Evolutionary conservation across 2,329 filamentous ascomycete species (phyloP), one percentile per base, ranked within the genome.

Genomic region (Bipolaris zeicola): DNA sequence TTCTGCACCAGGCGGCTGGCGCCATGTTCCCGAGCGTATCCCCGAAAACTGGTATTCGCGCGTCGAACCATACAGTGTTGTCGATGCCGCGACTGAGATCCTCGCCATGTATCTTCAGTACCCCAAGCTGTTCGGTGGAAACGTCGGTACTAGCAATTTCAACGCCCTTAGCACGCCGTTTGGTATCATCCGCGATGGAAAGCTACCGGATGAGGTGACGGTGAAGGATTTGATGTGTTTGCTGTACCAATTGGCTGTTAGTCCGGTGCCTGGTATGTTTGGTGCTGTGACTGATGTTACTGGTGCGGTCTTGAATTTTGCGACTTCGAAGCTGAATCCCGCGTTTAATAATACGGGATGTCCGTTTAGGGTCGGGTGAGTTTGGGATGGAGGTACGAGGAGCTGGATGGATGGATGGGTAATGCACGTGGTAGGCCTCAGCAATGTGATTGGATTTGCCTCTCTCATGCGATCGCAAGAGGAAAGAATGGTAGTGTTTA

Each of bases 51-150:
- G 78, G 77, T 71, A 65, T 51, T 78, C 67, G 47, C 65, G 71
- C 37, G 57, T 60, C 6, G 33, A 58, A 7, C 63, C 68, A 0
- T 80, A 79, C 70, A 68, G 67, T 42, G 72, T 72, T 64, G 50
- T 45, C 11, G 73, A 76, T 33, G 75, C 79, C 6, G 71, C 70
- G 6, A 47, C 20, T 5, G 72, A 81, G 65, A 80, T 81, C 39
- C 55, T 79, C 2, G 64, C 66, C 1, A 72, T 76, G 71, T 81
- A 81, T 56, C 57, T 76, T 18, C 62, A 73, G 59, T 70, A 78
- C 52, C 79, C 80, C 3, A 78, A 80, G 10, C 66, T 77, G 0
- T 80, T 81, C 48, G 79, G 79, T 36, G 78, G 79, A 37, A 77
- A 76, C 36, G 75, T 75, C 5, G 77, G 71, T 10, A 70, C 67